A percentile compares a stretch with the other conserved stretches of the same genome.
These are phyloP conservation scores for Camelina laxa DNA, from an alignment of 345 rosid species.

Conservation along the genomic window DNA sequence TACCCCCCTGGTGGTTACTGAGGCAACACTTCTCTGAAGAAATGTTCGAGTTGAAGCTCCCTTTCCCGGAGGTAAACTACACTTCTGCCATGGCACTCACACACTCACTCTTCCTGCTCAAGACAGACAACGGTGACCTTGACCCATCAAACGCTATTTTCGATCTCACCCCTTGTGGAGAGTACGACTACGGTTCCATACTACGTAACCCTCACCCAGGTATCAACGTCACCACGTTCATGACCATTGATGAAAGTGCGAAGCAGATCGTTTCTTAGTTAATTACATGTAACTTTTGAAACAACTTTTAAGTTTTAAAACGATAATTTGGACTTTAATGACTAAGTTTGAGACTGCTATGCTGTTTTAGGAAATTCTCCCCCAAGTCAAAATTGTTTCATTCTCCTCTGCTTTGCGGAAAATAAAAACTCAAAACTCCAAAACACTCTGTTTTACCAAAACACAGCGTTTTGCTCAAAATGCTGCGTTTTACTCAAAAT, in stretches of 20 bases:
- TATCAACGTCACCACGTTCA: neutral
- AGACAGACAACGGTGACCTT: neutral
- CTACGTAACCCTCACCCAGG: neutral
- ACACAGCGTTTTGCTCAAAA: neutral
- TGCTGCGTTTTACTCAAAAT: neutral
- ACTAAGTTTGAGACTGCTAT: too few relatives aligned
- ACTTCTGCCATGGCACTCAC: neutral
- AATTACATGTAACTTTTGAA: neutral
- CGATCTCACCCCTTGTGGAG: neutral
- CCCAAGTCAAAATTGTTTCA: neutral
- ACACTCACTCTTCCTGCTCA: neutral
- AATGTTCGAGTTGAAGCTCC: constrained; percentile 4
- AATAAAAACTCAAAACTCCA: too few relatives aligned
- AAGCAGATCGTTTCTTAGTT: neutral
- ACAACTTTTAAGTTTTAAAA: too few relatives aligned
- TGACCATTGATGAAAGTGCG: neutral
- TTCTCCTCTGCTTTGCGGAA: neutral
- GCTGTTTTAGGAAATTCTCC: too few relatives aligned
- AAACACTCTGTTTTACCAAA: too few relatives aligned
- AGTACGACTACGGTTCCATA: neutral
- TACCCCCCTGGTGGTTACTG: neutral
- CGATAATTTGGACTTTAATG: too few relatives aligned
- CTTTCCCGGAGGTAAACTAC: too few relatives aligned
- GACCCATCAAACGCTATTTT: neutral
- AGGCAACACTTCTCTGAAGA: neutral